Percentiles rank a stretch among this genome's conserved stretches.
These are phyloP conservation scores for Pseudoscleropodium purum DNA, from an alignment of 225 moss, liverwort and hornwort genomes.

Conservation along the genomic window DNA sequence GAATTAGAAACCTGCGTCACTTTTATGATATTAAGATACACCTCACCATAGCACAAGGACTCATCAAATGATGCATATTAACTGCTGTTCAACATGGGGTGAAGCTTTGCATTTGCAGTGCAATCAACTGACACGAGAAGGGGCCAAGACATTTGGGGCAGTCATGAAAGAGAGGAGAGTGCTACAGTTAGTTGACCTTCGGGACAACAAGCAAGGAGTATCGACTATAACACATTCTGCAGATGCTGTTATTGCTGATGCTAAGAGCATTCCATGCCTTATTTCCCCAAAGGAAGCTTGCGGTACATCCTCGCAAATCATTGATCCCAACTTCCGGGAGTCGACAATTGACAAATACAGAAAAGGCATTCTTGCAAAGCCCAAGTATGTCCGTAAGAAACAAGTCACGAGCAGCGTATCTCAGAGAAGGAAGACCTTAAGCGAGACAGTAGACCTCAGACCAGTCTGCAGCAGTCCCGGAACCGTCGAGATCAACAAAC, in stretches of 20 bases:
- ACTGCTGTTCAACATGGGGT: conserved; percentile 2
- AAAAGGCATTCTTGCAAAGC: conserved; percentile 26
- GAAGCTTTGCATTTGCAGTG: conserved; percentile 67
- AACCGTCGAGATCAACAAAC: conserved; percentile 7
- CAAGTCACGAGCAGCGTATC: not conserved
- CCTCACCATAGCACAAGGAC: not conserved
- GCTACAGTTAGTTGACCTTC: conserved; percentile 46
- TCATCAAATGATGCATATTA: conserved; percentile 2
- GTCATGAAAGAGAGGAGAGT: conserved; percentile 39
- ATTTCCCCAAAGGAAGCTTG: not conserved
- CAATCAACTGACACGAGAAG: conserved; percentile 46
- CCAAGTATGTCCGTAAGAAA: conserved; percentile 12
- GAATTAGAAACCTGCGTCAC: not conserved
- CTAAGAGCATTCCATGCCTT: not conserved
- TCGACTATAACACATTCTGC: not conserved
- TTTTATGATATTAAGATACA: not conserved
- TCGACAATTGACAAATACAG: not conserved
- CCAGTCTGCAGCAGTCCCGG: not conserved
- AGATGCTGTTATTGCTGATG: not conserved
- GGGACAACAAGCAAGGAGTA: conserved; percentile 42
- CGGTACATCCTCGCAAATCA: not conserved
- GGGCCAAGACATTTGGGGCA: conserved; percentile 35
- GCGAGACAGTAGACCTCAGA: not conserved
- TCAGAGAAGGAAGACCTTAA: not conserved
- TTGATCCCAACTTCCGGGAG: not conserved